Base-by-base conservation (phyloP, 352 stramenopile genomes). In the Globisporangium canariense region DNA sequence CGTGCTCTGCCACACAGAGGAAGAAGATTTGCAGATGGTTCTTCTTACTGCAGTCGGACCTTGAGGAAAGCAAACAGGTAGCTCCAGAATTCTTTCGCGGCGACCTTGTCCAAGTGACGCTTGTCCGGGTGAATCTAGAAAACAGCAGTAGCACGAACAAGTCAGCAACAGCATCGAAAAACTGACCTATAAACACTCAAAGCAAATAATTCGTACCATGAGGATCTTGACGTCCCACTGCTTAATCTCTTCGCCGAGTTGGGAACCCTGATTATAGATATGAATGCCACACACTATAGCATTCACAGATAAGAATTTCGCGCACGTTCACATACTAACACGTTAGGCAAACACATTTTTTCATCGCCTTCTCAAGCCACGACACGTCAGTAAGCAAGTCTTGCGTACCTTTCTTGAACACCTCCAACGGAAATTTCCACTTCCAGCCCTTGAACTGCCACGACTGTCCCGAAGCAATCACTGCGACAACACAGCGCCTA, bases 401-500 rank as follows among this genome's bases (percentile, higher is more conserved):
- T 28, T 65, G 47, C 56, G 8, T 49, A 96, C 89, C 86, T 80
- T 94, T 89, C 75, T 97, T 94, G 70, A 97, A 97, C 5, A 97
- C 76, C 63, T 96, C 86, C 4, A 97, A 74, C 16, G 91, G 91
- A 67, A 97, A 95, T 52, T 94, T 91, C 81, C 85, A 97, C 73
- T 97, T 93, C 91, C 91, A 97, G 13, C 89, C 91, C 78, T 97
- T 97, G 65, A 97, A 97, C 75, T 97, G 91, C 91, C 91, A 97
- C 49, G 81, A 75, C 56, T 95, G 86, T 2, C 91, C 91, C 11
- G 88, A 94, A 9, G 90, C 91, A 62, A 97, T 91, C 40, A 97
- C 91, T 7, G 76, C 91, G 10, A 97, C 90, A 54, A 97, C 88
- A 28, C 83, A 87, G 53, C 88, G 85, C 91, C 91, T 96, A 54